These are phyloP conservation scores for Eragrostis nindensis DNA, from an alignment of 176 grass and related monocot genomes.

Conservation along the genomic window DNA sequence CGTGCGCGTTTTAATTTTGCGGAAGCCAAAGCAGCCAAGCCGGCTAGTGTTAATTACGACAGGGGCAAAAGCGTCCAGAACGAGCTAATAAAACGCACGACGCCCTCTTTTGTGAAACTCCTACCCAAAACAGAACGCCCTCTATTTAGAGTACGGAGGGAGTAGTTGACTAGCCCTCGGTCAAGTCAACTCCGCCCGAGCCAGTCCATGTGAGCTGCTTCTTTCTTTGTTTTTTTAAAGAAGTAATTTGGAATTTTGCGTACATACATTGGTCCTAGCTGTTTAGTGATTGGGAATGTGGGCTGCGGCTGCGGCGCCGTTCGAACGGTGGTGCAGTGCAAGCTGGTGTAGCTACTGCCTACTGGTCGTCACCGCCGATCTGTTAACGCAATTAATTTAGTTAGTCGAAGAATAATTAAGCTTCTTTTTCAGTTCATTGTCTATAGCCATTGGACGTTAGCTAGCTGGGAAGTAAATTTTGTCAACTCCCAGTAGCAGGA, in stretches of 20 bases:
- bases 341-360: neutral
- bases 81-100: no score
- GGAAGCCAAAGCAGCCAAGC: no score
- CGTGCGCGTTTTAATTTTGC: no score
- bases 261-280: neutral
- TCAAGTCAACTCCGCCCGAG: neutral
- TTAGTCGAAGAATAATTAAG: neutral
- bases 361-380: neutral
- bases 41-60: no score
- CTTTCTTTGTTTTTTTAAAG: neutral
- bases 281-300: neutral
- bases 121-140: no score
- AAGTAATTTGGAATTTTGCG: neutral
- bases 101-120: no score
- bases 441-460: neutral
- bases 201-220: neutral
- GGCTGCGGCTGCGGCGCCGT: slow-evolving; percentile 30
- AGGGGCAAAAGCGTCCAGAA: no score
- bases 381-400: neutral
- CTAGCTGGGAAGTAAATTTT: neutral
- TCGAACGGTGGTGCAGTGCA: no score
- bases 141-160: no score
- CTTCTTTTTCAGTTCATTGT: neutral
- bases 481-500: neutral
- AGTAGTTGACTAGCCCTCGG: no score